Evolutionary conservation across 192 early-diverging fungal species (phyloP).

Genomic region (Chytriomyces sp.): DNA sequence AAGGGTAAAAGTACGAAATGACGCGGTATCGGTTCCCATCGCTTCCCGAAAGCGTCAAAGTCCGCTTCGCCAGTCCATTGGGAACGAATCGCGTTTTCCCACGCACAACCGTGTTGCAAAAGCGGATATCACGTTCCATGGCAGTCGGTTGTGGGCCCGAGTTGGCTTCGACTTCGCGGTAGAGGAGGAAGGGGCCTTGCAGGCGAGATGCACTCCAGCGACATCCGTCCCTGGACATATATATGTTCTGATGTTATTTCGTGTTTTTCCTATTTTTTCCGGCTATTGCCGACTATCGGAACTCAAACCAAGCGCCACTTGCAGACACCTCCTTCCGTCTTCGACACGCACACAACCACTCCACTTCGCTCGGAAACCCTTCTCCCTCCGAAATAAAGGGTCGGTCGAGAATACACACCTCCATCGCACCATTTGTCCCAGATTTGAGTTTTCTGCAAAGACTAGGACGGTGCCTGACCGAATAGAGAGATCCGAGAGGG

Average conservation of each 20-base stretch:
- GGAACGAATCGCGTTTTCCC: not conserved
- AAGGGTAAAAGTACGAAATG: not conserved
- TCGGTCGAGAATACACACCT: not conserved
- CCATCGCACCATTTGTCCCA: conserved; percentile 19
- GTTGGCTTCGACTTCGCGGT: conserved; percentile 1
- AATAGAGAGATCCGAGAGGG: not conserved
- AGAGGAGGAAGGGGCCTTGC: conserved; percentile 16
- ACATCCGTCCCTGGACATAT: not conserved
- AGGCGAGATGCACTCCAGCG: not conserved
- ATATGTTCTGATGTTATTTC: not conserved
- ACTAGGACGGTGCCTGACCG: conserved; percentile 6
- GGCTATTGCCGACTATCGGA: too few species aligned
- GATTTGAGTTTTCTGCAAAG: conserved; percentile 2
- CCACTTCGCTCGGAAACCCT: too few species aligned
- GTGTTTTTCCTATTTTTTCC: not conserved
- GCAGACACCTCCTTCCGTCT: too few species aligned
- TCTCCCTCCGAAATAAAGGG: too few species aligned
- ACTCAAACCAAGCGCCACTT: too few species aligned
- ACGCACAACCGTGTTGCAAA: not conserved
- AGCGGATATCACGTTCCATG: not conserved
- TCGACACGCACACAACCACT: too few species aligned
- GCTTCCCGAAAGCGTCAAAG: not conserved
- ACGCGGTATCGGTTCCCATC: conserved; percentile 11
- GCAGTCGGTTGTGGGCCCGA: not conserved
- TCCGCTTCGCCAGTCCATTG: not conserved